phyloP scores from a whole-genome alignment of 2,329 filamentous ascomycete genomes.

The Xylariaceae sp. region DNA sequence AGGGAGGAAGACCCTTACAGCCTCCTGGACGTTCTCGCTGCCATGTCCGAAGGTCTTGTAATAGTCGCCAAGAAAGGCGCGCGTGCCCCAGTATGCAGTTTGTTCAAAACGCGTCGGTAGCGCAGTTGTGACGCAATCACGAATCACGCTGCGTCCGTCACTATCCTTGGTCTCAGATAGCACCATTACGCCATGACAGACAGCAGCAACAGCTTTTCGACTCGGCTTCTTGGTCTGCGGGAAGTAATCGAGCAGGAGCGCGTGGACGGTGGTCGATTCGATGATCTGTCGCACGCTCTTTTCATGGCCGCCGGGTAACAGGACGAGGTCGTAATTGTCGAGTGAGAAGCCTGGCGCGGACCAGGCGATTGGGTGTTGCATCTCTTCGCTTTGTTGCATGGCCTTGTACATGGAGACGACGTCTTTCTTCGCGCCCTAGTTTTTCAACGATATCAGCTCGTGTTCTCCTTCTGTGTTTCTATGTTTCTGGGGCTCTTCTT shows the following conservation, averaged over 20 bases:
- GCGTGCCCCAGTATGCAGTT: conserved; percentile 45
- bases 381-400: conserved; percentile 41
- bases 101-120: conserved; percentile 48
- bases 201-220: conserved; percentile 42
- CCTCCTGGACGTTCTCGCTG: conserved; percentile 45
- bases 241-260: conserved; percentile 43
- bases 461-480: too few relatives aligned
- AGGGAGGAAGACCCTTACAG: too few relatives aligned
- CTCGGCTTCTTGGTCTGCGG: conserved; percentile 42
- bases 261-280: conserved; percentile 43
- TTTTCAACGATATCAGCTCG: too few relatives aligned
- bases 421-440: conserved; percentile 42
- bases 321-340: conserved; percentile 43
- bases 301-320: conserved; percentile 51
- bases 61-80: conserved; percentile 48
- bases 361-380: conserved; percentile 44
- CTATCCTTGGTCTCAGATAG: conserved; percentile 40
- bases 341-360: conserved; percentile 40
- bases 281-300: conserved; percentile 49
- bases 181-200: conserved; percentile 52
- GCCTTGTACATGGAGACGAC: conserved; percentile 39
- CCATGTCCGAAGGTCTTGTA: conserved; percentile 54
- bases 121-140: conserved; percentile 45
- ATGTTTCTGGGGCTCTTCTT: too few relatives aligned
- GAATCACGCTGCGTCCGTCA: conserved; percentile 43